These are phyloP conservation scores for Aspergillus cejpii DNA, from an alignment of 2,329 filamentous ascomycete genomes.

Conservation along the genomic window DNA sequence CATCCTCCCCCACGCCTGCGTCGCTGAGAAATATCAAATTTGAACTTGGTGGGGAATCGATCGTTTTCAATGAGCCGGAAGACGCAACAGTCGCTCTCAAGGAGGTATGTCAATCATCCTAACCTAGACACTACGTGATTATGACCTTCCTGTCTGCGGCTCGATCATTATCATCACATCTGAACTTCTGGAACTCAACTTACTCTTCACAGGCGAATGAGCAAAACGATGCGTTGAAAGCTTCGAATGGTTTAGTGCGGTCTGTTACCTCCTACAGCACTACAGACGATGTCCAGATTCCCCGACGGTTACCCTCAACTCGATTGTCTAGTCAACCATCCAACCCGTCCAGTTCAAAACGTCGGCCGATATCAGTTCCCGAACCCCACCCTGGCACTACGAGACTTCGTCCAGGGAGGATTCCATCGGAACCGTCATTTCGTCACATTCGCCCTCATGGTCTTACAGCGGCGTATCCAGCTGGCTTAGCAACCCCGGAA, in stretches of 20 bases:
- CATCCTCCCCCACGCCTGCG: conserved; percentile 71
- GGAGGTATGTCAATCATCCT: conserved; percentile 43
- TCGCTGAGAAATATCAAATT: conserved; percentile 73
- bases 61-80: conserved; percentile 59
- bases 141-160: background rate
- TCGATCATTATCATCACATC: background rate
- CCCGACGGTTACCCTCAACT: conserved; percentile 22
- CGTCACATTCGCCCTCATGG: conserved; percentile 37
- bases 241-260: conserved; percentile 45
- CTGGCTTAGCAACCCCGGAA: conserved; percentile 38
- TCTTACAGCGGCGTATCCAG: conserved; percentile 23
- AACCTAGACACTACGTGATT: background rate
- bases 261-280: conserved; percentile 42
- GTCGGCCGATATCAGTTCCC: conserved; percentile 49
- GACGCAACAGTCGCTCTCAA: conserved; percentile 48
- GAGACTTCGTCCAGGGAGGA: conserved; percentile 22
- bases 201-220: conserved; percentile 37
- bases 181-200: conserved; percentile 7
- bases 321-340: conserved; percentile 22
- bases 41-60: conserved; percentile 55
- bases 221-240: conserved; percentile 40
- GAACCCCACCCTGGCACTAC: conserved; percentile 47
- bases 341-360: conserved; percentile 29
- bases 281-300: conserved; percentile 31
- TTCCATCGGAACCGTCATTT: conserved; percentile 47